phyloP scores from a whole-genome alignment of 1,284 basidiomycete genomes.

The Megacollybia platyphylla region DNA sequence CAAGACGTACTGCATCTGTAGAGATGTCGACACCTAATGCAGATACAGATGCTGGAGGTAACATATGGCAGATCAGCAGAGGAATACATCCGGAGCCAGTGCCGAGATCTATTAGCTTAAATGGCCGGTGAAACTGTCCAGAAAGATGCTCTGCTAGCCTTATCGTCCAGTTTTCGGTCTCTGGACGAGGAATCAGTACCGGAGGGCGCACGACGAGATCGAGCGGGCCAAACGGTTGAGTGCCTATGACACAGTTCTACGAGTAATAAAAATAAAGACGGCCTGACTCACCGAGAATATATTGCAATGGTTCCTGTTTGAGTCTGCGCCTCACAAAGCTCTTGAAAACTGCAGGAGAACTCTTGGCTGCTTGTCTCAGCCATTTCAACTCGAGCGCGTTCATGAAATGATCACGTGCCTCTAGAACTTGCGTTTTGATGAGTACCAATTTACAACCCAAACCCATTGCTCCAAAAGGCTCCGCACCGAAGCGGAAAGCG shows the following conservation, averaged over 20 bases:
- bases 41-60: conserved; percentile 33
- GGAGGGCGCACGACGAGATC: conserved; percentile 61
- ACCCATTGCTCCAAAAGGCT: conserved; percentile 1
- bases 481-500: conserved; percentile 26
- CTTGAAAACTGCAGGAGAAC: conserved; percentile 16
- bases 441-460: background rate
- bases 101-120: conserved; percentile 71
- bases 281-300: conserved; percentile 62
- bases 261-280: conserved; percentile 6
- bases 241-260: conserved; percentile 34
- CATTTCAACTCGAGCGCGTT: conserved; percentile 41
- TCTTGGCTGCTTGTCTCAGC: conserved; percentile 32
- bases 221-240: conserved; percentile 80
- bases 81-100: conserved; percentile 87
- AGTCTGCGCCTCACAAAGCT: conserved; percentile 42
- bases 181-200: conserved; percentile 82
- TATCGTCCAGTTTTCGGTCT: conserved; percentile 77
- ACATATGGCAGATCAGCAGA: conserved; percentile 58
- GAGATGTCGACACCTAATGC: conserved; percentile 68
- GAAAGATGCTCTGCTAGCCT: conserved; percentile 34
- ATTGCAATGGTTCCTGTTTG: conserved; percentile 76
- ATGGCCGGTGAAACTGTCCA: conserved; percentile 23
- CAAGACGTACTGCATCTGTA: conserved; percentile 53
- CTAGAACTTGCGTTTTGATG: background rate
- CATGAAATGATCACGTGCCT: background rate